Evolutionary conservation across 805 yeast species (phyloP).

Genomic region (Candida pini): DNA sequence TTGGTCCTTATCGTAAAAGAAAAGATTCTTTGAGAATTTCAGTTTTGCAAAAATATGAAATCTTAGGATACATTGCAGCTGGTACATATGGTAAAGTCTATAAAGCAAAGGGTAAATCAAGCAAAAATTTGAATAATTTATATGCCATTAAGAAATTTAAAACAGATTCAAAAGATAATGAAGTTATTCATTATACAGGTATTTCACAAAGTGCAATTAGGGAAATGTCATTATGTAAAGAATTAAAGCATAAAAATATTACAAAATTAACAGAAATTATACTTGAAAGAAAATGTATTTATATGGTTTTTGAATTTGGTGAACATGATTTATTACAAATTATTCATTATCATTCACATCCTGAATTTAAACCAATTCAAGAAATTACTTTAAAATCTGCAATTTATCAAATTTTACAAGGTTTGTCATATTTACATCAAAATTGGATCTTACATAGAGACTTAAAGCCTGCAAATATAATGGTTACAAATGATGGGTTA

Average conservation of each 20-base stretch:
- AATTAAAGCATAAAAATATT: constrained; percentile 72
- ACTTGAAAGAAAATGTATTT: constrained; percentile 81
- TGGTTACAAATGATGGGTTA: constrained; percentile 87
- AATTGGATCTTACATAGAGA: constrained; percentile 97
- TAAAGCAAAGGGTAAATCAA: constrained; percentile 59
- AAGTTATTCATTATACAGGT: constrained; percentile 84
- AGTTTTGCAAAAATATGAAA: constrained; percentile 80
- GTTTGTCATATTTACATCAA: constrained; percentile 86
- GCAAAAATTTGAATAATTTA: constrained; percentile 28
- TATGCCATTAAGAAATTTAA: constrained; percentile 95
- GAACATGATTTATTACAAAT: constrained; percentile 94
- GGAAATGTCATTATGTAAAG: constrained; percentile 93
- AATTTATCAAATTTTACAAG: constrained; percentile 88
- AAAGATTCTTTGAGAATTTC: constrained; percentile 62
- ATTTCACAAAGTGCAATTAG: constrained; percentile 94
- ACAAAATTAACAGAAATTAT: constrained; percentile 78
- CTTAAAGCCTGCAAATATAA: constrained; percentile 94
- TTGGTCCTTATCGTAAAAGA: constrained; percentile 55
- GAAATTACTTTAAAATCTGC: constrained; percentile 75
- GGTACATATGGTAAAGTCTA: constrained; percentile 96
- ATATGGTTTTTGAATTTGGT: constrained; percentile 93
- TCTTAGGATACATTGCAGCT: constrained; percentile 94
- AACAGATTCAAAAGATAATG: constrained; percentile 83
- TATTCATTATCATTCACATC: constrained; percentile 90
- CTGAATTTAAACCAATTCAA: constrained; percentile 75